phyloP scores from a whole-genome alignment of 768 basidiomycete species.

The Leccinum pellstonianum region DNA sequence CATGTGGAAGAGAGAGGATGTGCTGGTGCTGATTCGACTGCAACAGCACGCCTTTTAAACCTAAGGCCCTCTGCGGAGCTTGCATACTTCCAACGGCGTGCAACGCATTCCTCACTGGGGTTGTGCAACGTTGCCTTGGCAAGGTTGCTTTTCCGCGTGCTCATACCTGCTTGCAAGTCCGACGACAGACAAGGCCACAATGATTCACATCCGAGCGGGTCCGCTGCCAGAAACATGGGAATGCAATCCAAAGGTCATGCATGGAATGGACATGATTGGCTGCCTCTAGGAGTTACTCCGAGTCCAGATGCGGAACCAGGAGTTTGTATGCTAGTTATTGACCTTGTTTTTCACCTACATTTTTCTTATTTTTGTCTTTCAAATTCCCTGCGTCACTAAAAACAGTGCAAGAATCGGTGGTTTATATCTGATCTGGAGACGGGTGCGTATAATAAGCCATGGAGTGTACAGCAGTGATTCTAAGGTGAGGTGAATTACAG shows the following conservation, averaged over 20 bases:
- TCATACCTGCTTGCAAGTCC: neutral
- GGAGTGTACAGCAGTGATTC: neutral
- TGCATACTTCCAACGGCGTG: neutral
- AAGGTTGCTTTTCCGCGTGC: neutral
- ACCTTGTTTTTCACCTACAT: neutral
- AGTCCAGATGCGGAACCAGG: neutral
- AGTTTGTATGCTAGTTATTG: neutral
- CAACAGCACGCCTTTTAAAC: constrained; percentile 4
- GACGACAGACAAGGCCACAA: neutral
- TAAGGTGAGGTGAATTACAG: neutral
- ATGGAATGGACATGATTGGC: neutral
- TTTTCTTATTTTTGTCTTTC: neutral
- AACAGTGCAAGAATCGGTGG: neutral
- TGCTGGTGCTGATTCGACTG: neutral
- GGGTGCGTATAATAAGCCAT: neutral
- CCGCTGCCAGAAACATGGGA: neutral
- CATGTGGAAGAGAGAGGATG: constrained; percentile 6
- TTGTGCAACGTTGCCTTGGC: neutral
- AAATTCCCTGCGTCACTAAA: neutral
- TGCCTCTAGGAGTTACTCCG: neutral
- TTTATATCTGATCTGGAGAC: neutral
- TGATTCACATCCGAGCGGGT: neutral
- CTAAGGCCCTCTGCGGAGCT: neutral
- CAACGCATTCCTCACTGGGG: neutral
- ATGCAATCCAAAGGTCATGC: neutral